Base-by-base conservation (phyloP, 805 yeast species). In the Yarrowia sp. region DNA sequence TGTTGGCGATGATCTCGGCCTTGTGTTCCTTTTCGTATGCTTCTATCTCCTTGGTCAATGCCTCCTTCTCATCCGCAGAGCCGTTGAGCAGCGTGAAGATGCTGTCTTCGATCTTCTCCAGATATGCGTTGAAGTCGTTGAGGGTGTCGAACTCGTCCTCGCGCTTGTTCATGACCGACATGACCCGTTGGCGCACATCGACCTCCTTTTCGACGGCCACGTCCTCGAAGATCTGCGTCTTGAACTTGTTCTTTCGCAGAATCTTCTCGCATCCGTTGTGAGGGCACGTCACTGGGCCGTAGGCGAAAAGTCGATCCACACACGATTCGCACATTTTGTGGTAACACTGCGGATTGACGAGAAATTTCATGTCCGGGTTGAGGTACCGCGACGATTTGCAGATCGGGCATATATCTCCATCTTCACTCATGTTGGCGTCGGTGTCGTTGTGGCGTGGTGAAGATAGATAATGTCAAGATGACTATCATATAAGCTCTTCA, bases 231-330 rank as follows among this genome's bases (percentile, higher is more conserved):
- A 91, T 81, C 75, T 94, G 99, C 38, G 89, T 81, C 76, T 94
- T 96, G 78, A 94, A 94, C 75, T 84, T 84, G 74, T 90, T 90
- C 79, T 88, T 89, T 67, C 99, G 79, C 65, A 94, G 77, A 10
- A 86, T 89, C 77, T 87, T 90, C 63, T 86, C 91, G 77, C 99
- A 94, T 59, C 86, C 85, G 4, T 91, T 88, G 72, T 92, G 93
- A 1, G 99, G 99, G 72, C 99, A 94, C 19, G 92, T 94, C 0
- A 97, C 94, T 0, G 99, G 99, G 3, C 99, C 99, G 56, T 88
- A 77, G 6, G 96, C 84, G 71, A 89, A 94, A 61, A 94, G 92
- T 66, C 99, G 81, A 73, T 94, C 98, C 42, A 93, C 98, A 76
- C 99, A 94, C 1, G 96, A 85, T 64, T 74, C 97, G 76, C 99